Evolutionary conservation across 345 rosid genomes (phyloP).

Genomic region (Pistacia integerrima): DNA sequence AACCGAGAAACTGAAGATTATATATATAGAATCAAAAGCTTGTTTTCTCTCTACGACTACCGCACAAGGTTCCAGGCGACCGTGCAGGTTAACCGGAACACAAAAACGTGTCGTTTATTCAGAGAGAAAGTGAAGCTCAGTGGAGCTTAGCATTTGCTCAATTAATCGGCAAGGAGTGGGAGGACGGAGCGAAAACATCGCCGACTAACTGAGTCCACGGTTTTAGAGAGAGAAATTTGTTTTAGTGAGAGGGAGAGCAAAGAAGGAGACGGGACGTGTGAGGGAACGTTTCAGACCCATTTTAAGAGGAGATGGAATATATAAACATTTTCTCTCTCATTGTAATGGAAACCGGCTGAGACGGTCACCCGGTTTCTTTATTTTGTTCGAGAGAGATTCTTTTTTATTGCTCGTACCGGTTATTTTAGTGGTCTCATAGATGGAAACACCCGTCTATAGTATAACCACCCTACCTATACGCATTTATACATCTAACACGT

Average conservation of each 20-base stretch:
- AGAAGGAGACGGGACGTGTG: slow-evolving; percentile 40
- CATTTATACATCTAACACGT: not conserved
- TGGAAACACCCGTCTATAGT: not conserved
- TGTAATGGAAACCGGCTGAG: slow-evolving; percentile 22
- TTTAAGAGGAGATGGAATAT: slow-evolving; percentile 38
- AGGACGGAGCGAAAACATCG: slow-evolving; percentile 30
- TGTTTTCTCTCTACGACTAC: not conserved
- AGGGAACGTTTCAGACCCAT: slow-evolving; percentile 42
- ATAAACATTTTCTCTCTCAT: slow-evolving; percentile 40
- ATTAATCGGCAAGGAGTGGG: slow-evolving; percentile 17
- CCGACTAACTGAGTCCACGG: slow-evolving; percentile 25
- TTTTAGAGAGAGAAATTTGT: not conserved
- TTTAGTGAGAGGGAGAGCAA: slow-evolving; percentile 2
- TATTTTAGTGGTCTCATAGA: not conserved
- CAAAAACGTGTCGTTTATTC: slow-evolving; percentile 11
- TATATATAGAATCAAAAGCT: not conserved
- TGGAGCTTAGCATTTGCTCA: slow-evolving; percentile 13
- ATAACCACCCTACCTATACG: not conserved
- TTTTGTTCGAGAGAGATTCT: slow-evolving; percentile 6
- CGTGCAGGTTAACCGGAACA: not conserved
- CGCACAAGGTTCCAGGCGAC: slow-evolving; percentile 3
- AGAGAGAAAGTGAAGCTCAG: slow-evolving; percentile 1
- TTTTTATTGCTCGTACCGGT: not conserved
- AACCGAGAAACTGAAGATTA: slow-evolving; percentile 17
- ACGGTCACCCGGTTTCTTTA: slow-evolving; percentile 23